Conservation (phyloP, 176 grass and related monocot genomes). For the Triticum aestivum region IWGSC_CS_RefSeq_v2.1 NC_057803.1:513662934-513663433, state of each 20-base stretch:
- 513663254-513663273: neutral
- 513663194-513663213: neutral
- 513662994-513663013: neutral
- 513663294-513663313: neutral
- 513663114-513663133: neutral
- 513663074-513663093: neutral
- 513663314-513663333: neutral
- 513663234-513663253: neutral
- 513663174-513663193: neutral
- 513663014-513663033: neutral
- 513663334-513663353: too few relatives aligned
- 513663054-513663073: neutral
- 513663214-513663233: neutral
- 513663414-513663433: too few relatives aligned
- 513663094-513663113: neutral
- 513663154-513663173: neutral
- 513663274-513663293: neutral
- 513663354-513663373: too few relatives aligned
- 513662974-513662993: neutral
- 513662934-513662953: neutral
- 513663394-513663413: too few relatives aligned
- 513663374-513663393: too few relatives aligned
- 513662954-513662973: neutral
- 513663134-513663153: neutral
- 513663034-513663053: conserved; percentile 5